Percentiles rank a stretch among this genome's conserved stretches.
Conservation (phyloP, 2,329 filamentous ascomycete genomes). For the Cordyceps fumosorosea region DNA sequence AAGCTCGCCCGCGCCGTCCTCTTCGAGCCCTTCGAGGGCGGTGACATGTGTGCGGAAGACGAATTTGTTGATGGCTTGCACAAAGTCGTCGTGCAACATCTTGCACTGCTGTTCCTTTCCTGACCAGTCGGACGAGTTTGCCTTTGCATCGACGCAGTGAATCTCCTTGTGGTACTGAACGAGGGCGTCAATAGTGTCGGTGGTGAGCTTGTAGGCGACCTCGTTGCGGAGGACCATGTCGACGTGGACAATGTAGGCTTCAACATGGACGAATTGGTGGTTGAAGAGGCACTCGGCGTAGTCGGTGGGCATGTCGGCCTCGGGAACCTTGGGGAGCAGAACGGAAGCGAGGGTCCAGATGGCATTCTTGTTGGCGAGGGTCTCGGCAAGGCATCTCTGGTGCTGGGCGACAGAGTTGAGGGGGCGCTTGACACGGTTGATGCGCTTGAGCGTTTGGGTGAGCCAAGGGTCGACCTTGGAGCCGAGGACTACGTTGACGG, state of each 20-base stretch:
- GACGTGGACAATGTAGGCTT: constrained; percentile 97
- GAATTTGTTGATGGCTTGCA: constrained; percentile 95
- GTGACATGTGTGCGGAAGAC: constrained; percentile 86
- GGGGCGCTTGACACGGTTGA: constrained; percentile 93
- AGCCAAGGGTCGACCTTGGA: constrained; percentile 94
- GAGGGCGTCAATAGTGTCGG: constrained; percentile 86
- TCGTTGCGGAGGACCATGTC: constrained; percentile 98
- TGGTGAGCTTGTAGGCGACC: constrained; percentile 95
- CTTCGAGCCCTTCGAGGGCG: constrained; percentile 90
- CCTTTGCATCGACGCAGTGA: constrained; percentile 83
- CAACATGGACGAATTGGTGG: constrained; percentile 86
- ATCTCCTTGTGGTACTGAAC: constrained; percentile 96
- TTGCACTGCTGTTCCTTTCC: constrained; percentile 95
- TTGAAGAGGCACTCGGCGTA: constrained; percentile 84
- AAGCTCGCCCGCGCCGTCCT: constrained; percentile 90
- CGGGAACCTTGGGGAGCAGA: constrained; percentile 85
- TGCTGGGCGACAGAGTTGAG: constrained; percentile 96
- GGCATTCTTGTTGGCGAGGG: constrained; percentile 78
- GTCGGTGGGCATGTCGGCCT: constrained; percentile 76
- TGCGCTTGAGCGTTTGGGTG: constrained; percentile 91
- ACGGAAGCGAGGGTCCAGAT: constrained; percentile 93
- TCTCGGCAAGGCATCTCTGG: constrained; percentile 91
- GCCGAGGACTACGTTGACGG: constrained; percentile 89
- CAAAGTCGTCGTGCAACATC: constrained; percentile 94
- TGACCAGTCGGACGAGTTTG: constrained; percentile 87